These are phyloP conservation scores for Ascochyta koolunga DNA, from an alignment of 2,329 filamentous ascomycete genomes.

Conservation along the genomic window DNA sequence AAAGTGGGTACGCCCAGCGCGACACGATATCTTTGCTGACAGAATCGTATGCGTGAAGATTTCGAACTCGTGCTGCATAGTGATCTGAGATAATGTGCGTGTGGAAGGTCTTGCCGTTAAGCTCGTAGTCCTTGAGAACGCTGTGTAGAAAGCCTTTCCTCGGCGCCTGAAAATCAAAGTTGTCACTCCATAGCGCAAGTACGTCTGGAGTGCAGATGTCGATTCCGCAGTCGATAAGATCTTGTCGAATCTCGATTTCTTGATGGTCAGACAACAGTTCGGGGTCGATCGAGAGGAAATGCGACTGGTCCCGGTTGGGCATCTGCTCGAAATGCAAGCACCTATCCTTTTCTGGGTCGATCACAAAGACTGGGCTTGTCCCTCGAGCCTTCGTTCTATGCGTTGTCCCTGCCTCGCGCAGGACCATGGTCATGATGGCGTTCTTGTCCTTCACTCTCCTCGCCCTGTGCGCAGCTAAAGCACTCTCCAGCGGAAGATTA, in stretches of 20 bases:
- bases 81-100: conserved; percentile 81
- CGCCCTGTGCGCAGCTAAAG: conserved; percentile 78
- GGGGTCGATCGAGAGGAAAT: conserved; percentile 75
- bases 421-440: conserved; percentile 95
- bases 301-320: conserved; percentile 68
- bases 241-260: conserved; percentile 82
- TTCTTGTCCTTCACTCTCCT: conserved; percentile 85
- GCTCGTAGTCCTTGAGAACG: conserved; percentile 93
- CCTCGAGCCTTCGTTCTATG: conserved; percentile 80
- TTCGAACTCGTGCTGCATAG: conserved; percentile 85
- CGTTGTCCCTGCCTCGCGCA: conserved; percentile 75
- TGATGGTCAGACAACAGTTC: conserved; percentile 74
- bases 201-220: conserved; percentile 98
- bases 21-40: conserved; percentile 85
- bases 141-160: conserved; percentile 88
- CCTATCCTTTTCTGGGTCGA: conserved; percentile 78
- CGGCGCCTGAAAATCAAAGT: conserved; percentile 93
- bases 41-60: conserved; percentile 86
- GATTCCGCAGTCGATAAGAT: conserved; percentile 91
- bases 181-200: conserved; percentile 93
- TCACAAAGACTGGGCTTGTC: conserved; percentile 81
- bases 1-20: conserved; percentile 86
- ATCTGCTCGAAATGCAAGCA: conserved; percentile 96
- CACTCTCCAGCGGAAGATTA: conserved; percentile 82
- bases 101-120: conserved; percentile 97